Base-by-base conservation (phyloP, 179 eudicot species). In the Silene vulgaris region DNA sequence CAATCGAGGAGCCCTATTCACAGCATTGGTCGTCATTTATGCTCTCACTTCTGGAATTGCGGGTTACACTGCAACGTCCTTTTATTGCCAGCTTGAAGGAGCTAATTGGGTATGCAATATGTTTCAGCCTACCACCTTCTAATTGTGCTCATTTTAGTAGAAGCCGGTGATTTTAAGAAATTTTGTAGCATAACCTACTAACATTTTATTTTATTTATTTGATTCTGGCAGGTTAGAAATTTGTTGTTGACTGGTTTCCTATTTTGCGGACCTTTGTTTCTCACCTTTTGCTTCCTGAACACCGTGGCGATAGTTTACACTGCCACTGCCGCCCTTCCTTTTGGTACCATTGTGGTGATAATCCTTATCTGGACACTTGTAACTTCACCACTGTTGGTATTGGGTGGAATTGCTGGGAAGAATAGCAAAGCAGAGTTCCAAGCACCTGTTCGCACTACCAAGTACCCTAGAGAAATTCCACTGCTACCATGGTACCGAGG, bases 31-130 rank as follows among this genome's bases (percentile, higher is more conserved):
- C 32, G 86, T 84, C 45, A 81, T 84, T 30, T 84, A 84, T 73
- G 86, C 86, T 73, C 86, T 84, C 61, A 84, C 86, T n/a, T 84
- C 86, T 62, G 86, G 86, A 60, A 76, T 84, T 79, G 86, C 84
- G 20, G 86, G 86, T 20, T 84, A 84, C 74, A 84, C 84, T 54
- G 84, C 86, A 45, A 76, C 86, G 16, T 81, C 84, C 74, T 79
- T 84, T 75, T 84, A 84, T 52, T 81, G 82, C 74, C 86, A 84
- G 76, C 82, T 84, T 60, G 86, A 81, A 84, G 86, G 86, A 73
- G 16, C 82, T 21, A 84, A 84, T 73, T 84, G 86, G 86, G 86
- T 84, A 78, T 40, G 29, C 19, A 37, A 17, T 17, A 68, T 63
- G 65, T 75, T 28, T 19, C 71, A 52, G 12, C 57, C 52, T 8